These are phyloP conservation scores for Helicostylum pulchrum DNA, from an alignment of 192 early-diverging fungal species.

Conservation along the genomic window DNA sequence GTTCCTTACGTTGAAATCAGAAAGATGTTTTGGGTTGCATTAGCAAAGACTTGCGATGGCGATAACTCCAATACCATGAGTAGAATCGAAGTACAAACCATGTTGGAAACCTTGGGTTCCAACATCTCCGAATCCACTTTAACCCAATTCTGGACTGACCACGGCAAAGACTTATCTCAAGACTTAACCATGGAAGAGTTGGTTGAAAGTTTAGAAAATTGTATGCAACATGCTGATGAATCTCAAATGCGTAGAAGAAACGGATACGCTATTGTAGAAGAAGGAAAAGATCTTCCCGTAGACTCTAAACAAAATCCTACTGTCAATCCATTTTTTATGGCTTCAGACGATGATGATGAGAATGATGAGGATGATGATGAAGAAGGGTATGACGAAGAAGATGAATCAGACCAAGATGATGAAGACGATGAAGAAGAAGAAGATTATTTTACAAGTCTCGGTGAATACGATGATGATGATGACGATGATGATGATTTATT, in stretches of 20 bases:
- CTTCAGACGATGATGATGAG: neutral
- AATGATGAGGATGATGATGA: slow-evolving; percentile 33
- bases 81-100: slow-evolving; percentile 58
- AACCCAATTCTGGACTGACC: slow-evolving; percentile 49
- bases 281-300: slow-evolving; percentile 12
- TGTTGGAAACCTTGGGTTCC: slow-evolving; percentile 70
- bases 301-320: neutral
- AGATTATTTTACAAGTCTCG: neutral
- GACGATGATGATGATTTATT: neutral
- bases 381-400: slow-evolving; percentile 34
- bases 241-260: neutral
- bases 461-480: slow-evolving; percentile 2
- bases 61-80: slow-evolving; percentile 62
- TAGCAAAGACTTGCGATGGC: slow-evolving; percentile 58
- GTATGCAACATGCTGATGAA: slow-evolving; percentile 23
- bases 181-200: slow-evolving; percentile 67
- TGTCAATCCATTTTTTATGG: neutral
- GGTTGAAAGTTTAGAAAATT: slow-evolving; percentile 54
- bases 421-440: slow-evolving; percentile 16
- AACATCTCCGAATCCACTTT: slow-evolving; percentile 65
- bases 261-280: neutral
- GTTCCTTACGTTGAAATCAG: slow-evolving; percentile 62
- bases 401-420: slow-evolving; percentile 20
- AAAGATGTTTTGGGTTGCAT: slow-evolving; percentile 67
- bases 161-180: slow-evolving; percentile 45